Conservation (phyloP, 1,139 yeast species). For the Citeromyces hawaiiensis region DNA sequence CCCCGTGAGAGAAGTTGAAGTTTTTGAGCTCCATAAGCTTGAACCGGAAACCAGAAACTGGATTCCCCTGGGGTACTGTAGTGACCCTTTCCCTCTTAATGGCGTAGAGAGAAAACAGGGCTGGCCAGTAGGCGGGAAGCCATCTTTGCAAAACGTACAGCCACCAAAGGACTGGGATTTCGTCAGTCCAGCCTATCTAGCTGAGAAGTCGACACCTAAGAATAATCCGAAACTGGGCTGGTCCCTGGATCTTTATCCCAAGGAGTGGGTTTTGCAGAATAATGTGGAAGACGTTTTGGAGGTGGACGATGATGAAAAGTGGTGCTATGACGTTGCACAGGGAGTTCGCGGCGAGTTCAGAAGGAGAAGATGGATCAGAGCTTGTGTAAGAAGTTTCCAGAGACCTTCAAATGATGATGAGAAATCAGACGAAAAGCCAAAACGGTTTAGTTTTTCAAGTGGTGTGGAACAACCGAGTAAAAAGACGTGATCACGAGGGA, state of each 20-base stretch:
- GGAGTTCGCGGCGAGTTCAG: conserved; percentile 14
- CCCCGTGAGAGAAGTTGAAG: conserved; percentile 36
- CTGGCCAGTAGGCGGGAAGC: conserved; percentile 16
- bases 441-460: background rate
- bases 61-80: conserved; percentile 42
- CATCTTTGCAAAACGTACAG: conserved; percentile 23
- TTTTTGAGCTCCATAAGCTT: conserved; percentile 58
- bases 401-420: conserved; percentile 4
- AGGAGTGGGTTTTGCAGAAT: conserved; percentile 39
- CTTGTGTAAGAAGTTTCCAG: conserved; percentile 14
- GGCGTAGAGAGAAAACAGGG: conserved; percentile 21
- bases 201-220: background rate
- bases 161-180: conserved; percentile 53
- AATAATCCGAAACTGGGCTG: conserved; percentile 22
- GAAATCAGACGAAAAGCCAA: background rate
- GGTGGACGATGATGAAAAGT: conserved; percentile 57
- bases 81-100: conserved; percentile 35
- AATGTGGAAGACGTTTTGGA: conserved; percentile 37
- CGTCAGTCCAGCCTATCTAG: conserved; percentile 8
- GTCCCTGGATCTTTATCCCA: conserved; percentile 47
- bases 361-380: conserved; percentile 17
- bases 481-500: background rate
- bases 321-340: conserved; percentile 46
- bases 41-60: conserved; percentile 40
- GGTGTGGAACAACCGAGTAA: background rate